Conservation (phyloP, 805 yeast genomes). For the Ogataea pini region DNA sequence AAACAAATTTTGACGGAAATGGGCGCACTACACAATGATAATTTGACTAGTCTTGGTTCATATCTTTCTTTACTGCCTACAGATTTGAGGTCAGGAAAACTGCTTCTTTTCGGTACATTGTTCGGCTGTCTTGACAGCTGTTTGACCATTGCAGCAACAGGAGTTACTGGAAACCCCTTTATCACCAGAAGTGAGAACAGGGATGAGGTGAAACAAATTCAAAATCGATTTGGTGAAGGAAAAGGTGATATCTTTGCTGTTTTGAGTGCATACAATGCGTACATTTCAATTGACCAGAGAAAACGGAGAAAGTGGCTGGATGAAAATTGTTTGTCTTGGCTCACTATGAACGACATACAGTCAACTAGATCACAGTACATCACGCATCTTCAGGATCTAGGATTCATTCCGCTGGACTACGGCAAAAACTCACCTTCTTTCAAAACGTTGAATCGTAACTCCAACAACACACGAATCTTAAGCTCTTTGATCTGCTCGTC, state of each 20-base stretch:
- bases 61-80: conserved; percentile 82
- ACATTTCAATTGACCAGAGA: conserved; percentile 36
- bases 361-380: conserved; percentile 71
- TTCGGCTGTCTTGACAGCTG: conserved; percentile 80
- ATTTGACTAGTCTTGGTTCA: conserved; percentile 73
- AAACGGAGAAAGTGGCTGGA: conserved; percentile 47
- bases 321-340: conserved; percentile 61
- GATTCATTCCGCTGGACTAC: conserved; percentile 67
- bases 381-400: conserved; percentile 72
- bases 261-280: conserved; percentile 58
- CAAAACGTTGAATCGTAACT: conserved; percentile 50
- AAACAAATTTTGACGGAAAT: conserved; percentile 56
- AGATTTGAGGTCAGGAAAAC: conserved; percentile 82
- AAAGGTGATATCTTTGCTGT: conserved; percentile 78
- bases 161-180: conserved; percentile 76
- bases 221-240: conserved; percentile 44
- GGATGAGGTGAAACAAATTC: conserved; percentile 56
- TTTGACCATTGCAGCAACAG: conserved; percentile 76
- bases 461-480: conserved; percentile 50
- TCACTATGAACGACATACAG: conserved; percentile 67
- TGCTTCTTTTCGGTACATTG: conserved; percentile 74
- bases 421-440: conserved; percentile 16
- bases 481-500: conserved; percentile 77
- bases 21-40: conserved; percentile 62
- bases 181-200: conserved; percentile 59